These are phyloP conservation scores for Floccularia luteovirens DNA, from an alignment of 768 basidiomycete genomes.

Conservation along the genomic window DNA sequence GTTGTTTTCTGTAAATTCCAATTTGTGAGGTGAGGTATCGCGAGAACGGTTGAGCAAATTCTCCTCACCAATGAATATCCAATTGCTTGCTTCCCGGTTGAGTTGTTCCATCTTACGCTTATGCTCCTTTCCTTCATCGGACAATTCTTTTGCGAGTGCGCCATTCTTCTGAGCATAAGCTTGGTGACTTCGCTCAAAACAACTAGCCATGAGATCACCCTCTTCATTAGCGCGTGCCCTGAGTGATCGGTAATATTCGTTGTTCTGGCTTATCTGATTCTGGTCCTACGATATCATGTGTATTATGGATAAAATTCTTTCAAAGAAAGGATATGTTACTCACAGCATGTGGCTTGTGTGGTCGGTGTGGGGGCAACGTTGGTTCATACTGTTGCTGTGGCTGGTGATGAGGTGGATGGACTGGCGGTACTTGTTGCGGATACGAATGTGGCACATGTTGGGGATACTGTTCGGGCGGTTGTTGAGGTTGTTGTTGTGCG, in stretches of 20 bases:
- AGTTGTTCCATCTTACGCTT: constrained; percentile 69
- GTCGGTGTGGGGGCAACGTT: not conserved
- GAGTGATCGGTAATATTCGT: constrained; percentile 61
- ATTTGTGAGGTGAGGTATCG: not conserved
- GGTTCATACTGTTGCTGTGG: no score
- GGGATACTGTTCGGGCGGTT: constrained; percentile 3
- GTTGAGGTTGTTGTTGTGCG: constrained; percentile 9
- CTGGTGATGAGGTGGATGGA: no score
- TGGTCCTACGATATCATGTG: constrained; percentile 28
- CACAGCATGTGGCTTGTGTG: not conserved
- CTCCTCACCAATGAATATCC: constrained; percentile 81
- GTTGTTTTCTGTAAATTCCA: constrained; percentile 57
- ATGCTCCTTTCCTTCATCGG: constrained; percentile 73
- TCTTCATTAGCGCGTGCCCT: constrained; percentile 72
- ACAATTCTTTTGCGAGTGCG: constrained; percentile 75
- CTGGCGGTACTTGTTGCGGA: no score
- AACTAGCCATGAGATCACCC: constrained; percentile 70
- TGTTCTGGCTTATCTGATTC: constrained; percentile 58
- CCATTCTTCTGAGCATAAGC: constrained; percentile 73
- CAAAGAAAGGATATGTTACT: not conserved
- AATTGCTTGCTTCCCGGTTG: constrained; percentile 77
- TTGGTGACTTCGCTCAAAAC: constrained; percentile 65
- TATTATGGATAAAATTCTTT: not conserved
- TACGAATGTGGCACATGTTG: constrained; percentile 1
- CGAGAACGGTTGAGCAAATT: constrained; percentile 6